Percentiles rank a stretch among this genome's conserved stretches.
phyloP scores from a whole-genome alignment of 306 rosid species.

The Fagus crenata region DNA sequence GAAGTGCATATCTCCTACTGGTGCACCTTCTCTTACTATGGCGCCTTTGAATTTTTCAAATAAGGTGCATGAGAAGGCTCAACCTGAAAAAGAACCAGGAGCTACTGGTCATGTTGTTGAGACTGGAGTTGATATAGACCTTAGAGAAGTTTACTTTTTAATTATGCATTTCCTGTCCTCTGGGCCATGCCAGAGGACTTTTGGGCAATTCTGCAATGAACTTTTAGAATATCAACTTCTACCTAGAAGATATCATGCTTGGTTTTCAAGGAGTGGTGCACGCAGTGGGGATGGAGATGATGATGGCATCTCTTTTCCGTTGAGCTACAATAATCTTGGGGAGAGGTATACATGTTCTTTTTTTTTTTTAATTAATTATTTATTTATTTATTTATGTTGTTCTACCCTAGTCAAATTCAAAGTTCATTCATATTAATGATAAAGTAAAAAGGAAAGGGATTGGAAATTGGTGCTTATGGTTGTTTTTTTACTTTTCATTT shows the following conservation, averaged over 20 bases:
- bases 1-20: slow-evolving; percentile 52
- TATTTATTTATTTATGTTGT: not conserved
- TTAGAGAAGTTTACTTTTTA: slow-evolving; percentile 73
- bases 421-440: not conserved
- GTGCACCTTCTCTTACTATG: slow-evolving; percentile 42
- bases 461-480: not conserved
- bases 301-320: slow-evolving; percentile 68
- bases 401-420: not conserved
- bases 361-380: too few species aligned
- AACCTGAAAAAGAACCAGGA: slow-evolving; percentile 30
- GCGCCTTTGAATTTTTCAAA: slow-evolving; percentile 49
- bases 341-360: slow-evolving; percentile 53
- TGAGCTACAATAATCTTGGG: slow-evolving; percentile 54
- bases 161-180: slow-evolving; percentile 75
- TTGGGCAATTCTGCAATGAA: slow-evolving; percentile 59
- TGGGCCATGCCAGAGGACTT: slow-evolving; percentile 79
- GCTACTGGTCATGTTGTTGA: slow-evolving; percentile 34
- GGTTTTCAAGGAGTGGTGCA: slow-evolving; percentile 69
- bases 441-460: not conserved
- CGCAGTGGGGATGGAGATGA: slow-evolving; percentile 40
- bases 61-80: slow-evolving; percentile 54
- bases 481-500: not conserved
- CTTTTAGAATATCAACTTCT: slow-evolving; percentile 77
- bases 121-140: slow-evolving; percentile 61
- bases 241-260: slow-evolving; percentile 91